Conservation (phyloP, 106 monocot species). For the Allium cepa region DNA sequence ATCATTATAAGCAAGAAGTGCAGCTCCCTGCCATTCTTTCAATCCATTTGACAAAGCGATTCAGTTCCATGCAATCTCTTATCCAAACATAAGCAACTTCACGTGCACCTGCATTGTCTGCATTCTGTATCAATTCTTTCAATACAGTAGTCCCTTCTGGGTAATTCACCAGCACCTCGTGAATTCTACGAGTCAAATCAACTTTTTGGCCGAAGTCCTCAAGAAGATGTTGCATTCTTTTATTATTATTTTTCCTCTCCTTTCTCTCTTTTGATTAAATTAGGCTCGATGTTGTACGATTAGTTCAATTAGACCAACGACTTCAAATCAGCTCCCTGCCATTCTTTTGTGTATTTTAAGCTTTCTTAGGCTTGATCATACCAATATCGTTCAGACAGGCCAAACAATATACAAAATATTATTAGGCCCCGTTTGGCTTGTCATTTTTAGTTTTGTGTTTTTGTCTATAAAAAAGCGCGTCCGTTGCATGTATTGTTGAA, state of each 20-base stretch:
- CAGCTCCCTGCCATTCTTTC: constrained; percentile 92
- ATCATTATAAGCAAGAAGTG: constrained; percentile 89
- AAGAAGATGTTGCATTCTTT: constrained; percentile 27
- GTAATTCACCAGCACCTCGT: constrained; percentile 87
- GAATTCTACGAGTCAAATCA: constrained; percentile 86
- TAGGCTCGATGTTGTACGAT: no score
- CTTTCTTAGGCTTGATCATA: no score
- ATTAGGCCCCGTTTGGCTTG: no score
- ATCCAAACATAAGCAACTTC: constrained; percentile 85
- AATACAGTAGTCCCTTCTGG: constrained; percentile 96
- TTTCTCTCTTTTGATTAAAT: no score
- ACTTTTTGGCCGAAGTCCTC: constrained; percentile 98
- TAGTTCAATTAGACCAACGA: no score
- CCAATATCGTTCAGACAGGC: no score
- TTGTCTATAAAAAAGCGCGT: no score
- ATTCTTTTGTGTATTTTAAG: no score
- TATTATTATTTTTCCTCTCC: neutral
- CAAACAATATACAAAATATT: no score
- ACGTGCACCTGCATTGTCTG: constrained; percentile 93
- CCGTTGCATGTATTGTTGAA: no score
- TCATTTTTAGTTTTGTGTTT: no score
- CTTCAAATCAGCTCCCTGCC: no score
- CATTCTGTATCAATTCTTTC: constrained; percentile 97
- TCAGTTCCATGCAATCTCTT: constrained; percentile 60
- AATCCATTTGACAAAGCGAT: constrained; percentile 63